These are phyloP conservation scores for Rhododendron henanense DNA, from an alignment of 148 eudicot genomes.

Conservation along the genomic window DNA sequence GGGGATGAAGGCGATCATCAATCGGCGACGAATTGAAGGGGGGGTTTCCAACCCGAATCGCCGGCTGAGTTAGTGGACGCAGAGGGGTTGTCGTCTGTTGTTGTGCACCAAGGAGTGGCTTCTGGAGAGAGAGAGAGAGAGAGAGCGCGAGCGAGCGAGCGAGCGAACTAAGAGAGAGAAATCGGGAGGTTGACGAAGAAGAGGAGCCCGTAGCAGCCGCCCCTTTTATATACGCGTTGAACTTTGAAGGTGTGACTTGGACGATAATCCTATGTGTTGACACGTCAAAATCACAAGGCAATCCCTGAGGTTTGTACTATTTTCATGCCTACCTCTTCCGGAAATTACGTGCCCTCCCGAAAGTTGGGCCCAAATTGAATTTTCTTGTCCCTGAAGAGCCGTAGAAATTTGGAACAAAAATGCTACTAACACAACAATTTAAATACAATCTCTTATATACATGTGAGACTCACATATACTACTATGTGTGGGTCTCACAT, in stretches of 20 bases:
- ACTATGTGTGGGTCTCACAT: too few species aligned
- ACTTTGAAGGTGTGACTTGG: not conserved
- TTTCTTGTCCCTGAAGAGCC: not conserved
- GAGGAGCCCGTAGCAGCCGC: not conserved
- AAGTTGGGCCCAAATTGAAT: not conserved
- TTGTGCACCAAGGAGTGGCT: not conserved
- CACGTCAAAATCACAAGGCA: not conserved
- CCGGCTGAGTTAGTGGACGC: not conserved
- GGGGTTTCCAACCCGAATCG: not conserved
- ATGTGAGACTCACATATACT: too few species aligned
- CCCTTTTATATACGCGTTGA: not conserved
- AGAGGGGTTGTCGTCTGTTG: not conserved
- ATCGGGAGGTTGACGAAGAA: not conserved
- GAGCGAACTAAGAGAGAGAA: not conserved
- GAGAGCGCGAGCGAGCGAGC: not conserved
- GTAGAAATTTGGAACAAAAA: too few species aligned
- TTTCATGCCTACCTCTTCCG: not conserved
- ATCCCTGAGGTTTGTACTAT: not conserved
- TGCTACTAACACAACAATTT: too few species aligned
- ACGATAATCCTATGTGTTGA: not conserved
- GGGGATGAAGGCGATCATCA: not conserved
- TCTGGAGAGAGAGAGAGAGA: not conserved
- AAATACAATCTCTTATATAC: too few species aligned
- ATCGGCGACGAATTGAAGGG: not conserved
- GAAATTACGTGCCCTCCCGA: not conserved